These are phyloP conservation scores for Cyberlindnera amylophila DNA, from an alignment of 805 yeast species.

Conservation along the genomic window DNA sequence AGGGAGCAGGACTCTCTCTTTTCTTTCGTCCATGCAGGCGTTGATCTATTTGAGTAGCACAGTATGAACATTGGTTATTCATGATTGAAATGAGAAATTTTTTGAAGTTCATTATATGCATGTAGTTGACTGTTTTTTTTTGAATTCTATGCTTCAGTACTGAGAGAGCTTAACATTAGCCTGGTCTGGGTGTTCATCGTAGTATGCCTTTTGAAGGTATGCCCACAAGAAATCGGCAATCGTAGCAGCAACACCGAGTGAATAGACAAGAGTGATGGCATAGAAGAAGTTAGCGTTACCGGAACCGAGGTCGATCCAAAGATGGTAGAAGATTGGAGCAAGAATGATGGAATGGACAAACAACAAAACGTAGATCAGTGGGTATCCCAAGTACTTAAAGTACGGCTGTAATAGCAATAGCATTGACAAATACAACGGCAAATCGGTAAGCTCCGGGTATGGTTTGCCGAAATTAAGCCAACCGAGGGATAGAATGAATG, in stretches of 20 bases:
- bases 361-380: conserved; percentile 47
- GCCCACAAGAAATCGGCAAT: conserved; percentile 83
- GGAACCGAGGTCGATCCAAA: conserved; percentile 92
- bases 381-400: conserved; percentile 44
- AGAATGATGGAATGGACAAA: conserved; percentile 57
- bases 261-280: conserved; percentile 83
- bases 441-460: conserved; percentile 82
- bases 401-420: conserved; percentile 43
- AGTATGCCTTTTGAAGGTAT: conserved; percentile 19
- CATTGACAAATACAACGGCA: conserved; percentile 51
- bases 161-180: conserved; percentile 10
- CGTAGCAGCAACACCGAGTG: conserved; percentile 62
- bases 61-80: neutral
- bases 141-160: conserved; percentile 1
- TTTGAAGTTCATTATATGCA: too few species aligned
- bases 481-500: conserved; percentile 44
- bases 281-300: conserved; percentile 97
- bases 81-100: neutral
- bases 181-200: conserved; percentile 10
- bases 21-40: neutral
- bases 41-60: neutral
- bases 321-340: conserved; percentile 85
- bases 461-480: conserved; percentile 67
- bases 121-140: neutral
- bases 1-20: too few species aligned